These are phyloP conservation scores for Kodamaea alishanica DNA, from an alignment of 1,139 yeast species.

Conservation along the genomic window DNA sequence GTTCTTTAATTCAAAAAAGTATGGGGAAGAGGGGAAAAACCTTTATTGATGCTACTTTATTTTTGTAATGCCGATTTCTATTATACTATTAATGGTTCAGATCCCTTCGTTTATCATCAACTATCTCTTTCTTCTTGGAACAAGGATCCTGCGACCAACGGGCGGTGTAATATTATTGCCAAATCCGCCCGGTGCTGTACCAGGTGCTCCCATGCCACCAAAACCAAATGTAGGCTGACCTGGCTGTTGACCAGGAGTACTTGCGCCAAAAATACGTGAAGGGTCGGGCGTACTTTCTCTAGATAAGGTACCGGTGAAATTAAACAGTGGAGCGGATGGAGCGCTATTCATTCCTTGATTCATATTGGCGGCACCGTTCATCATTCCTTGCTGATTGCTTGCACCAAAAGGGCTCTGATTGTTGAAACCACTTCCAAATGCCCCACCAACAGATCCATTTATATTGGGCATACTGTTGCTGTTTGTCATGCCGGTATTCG, in stretches of 20 bases:
- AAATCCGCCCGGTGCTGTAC: too few relatives aligned
- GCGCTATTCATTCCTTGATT: slow-evolving; percentile 2
- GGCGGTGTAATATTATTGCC: slow-evolving; percentile 6
- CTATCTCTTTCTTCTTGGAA: slow-evolving; percentile 18
- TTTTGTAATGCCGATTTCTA: too few relatives aligned
- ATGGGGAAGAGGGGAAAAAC: background rate
- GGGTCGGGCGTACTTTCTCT: slow-evolving; percentile 31
- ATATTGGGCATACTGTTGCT: slow-evolving; percentile 1
- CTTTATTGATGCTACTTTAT: too few relatives aligned
- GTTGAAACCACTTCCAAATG: slow-evolving; percentile 3
- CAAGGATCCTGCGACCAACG: slow-evolving; percentile 16
- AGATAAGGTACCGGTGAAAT: slow-evolving; percentile 8
- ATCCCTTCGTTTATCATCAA: background rate
- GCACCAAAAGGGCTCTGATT: background rate
- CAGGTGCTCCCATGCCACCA: background rate
- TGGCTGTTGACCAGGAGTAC: background rate
- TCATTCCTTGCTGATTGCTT: slow-evolving; percentile 1
- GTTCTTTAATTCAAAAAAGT: background rate
- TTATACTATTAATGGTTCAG: too few relatives aligned
- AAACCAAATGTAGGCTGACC: slow-evolving; percentile 1
- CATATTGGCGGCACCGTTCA: slow-evolving; percentile 1
- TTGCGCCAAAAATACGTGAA: slow-evolving; percentile 16
- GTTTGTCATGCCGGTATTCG: slow-evolving; percentile 1
- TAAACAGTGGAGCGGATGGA: slow-evolving; percentile 6
- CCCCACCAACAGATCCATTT: slow-evolving; percentile 6